Base-by-base conservation (phyloP, 352 stramenopile genomes). In the Globisporangium rhizosaccharum region DNA sequence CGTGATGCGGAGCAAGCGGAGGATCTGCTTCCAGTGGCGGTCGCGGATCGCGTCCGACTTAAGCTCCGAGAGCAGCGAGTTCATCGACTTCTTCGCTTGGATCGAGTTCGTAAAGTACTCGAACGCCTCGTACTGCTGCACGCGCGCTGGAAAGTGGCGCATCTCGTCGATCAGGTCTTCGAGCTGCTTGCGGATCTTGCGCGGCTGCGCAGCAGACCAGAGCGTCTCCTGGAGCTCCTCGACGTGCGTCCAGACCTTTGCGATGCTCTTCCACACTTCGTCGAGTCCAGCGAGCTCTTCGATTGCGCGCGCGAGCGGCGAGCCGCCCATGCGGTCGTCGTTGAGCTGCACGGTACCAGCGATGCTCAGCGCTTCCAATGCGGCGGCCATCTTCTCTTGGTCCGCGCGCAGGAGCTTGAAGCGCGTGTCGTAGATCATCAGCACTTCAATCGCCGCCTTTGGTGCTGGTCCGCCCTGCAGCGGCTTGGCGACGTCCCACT, bases 31-130 rank as follows among this genome's bases (percentile, higher is more conserved):
- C 98, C 98, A 99, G 64, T 99, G 98, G 0, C 98, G 84, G 46
- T 99, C 96, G 53, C 98, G 98, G 66, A 99, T 96, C 6, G 97
- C 92, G 57, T 99, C 97, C 2, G 97, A 99, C 59, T 99, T 99
- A 12, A 99, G 73, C 58, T 99, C 98, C 33, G 90, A 91, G 6
- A 99, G 68, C 28, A 99, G 70, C 30, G 82, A 76, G 60, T 99
- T 96, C 53, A 97, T 97, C 58, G 77, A 68, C 47, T 98, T 92
- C 63, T 97, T 98, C 5, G 73, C 70, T 49, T 98, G 93, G 42
- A 99, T 88, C 42, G 86, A 84, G n/a, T 96, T 81, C 23, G 97
- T 75, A 9, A 99, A 87, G 49, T 97, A 76, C 52, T 94, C 97
- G 69, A 98, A 99, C 36, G 95, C 94, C 82, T 98, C 96, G 64